phyloP scores from a whole-genome alignment of 768 basidiomycete species.

The Stropharia rugosoannulata region DNA sequence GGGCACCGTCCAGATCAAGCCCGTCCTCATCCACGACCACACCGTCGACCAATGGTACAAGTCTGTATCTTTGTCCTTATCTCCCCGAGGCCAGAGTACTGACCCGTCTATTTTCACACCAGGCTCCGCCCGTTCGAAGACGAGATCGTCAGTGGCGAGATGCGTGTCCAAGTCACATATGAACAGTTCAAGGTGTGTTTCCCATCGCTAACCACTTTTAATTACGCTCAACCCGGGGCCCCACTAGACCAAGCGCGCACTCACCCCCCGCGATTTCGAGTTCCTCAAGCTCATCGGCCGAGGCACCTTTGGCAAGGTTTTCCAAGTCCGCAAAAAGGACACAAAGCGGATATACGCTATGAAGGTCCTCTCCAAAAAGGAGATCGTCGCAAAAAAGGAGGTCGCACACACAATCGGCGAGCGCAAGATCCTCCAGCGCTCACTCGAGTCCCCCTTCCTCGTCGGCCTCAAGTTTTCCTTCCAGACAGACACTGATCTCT shows the following conservation, averaged over 20 bases:
- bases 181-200: slow-evolving; percentile 81
- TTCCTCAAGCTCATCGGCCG: slow-evolving; percentile 98
- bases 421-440: slow-evolving; percentile 95
- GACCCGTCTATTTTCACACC: slow-evolving; percentile 3
- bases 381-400: slow-evolving; percentile 98
- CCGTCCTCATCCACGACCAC: slow-evolving; percentile 87
- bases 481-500: slow-evolving; percentile 93
- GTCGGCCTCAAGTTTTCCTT: slow-evolving; percentile 98
- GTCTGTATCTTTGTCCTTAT: slow-evolving; percentile 46
- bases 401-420: slow-evolving; percentile 99
- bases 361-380: slow-evolving; percentile 98
- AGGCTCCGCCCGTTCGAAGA: slow-evolving; percentile 77
- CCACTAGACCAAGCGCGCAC: slow-evolving; percentile 73
- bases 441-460: slow-evolving; percentile 92
- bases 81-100: slow-evolving; percentile 3
- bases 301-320: slow-evolving; percentile 97
- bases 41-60: slow-evolving; percentile 98
- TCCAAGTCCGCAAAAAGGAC: slow-evolving; percentile 98
- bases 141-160: slow-evolving; percentile 88
- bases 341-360: slow-evolving; percentile 99
- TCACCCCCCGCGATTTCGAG: slow-evolving; percentile 96
- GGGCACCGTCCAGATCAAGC: slow-evolving; percentile 90
- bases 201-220: slow-evolving; percentile 9
- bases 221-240: slow-evolving; percentile 1
- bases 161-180: slow-evolving; percentile 92